Percentiles rank a stretch among this genome's conserved stretches.
These are phyloP conservation scores for Trametes cinnabarina DNA, from an alignment of 768 basidiomycete genomes.

Conservation along the genomic window DNA sequence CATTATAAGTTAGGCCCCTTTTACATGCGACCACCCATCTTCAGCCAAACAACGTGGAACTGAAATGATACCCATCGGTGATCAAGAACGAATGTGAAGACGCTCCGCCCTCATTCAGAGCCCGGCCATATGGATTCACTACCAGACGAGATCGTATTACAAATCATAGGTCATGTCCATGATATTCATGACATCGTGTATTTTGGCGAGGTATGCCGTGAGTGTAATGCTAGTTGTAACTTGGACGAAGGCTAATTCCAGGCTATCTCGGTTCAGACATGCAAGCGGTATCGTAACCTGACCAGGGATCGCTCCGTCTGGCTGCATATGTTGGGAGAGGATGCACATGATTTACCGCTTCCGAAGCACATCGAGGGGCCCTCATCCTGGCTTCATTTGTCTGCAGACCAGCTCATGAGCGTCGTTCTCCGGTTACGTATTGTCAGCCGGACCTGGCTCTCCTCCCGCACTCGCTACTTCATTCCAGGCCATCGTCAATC, in stretches of 20 bases:
- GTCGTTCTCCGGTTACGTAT: constrained; percentile 1
- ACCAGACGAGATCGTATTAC: constrained; percentile 25
- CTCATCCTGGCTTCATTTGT: not conserved
- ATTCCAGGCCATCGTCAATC: constrained; percentile 5
- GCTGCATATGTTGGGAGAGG: constrained; percentile 16
- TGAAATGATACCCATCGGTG: no score
- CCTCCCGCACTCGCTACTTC: constrained; percentile 9
- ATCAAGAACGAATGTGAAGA: no score
- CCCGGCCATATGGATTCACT: not conserved
- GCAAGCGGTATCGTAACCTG: constrained; percentile 3
- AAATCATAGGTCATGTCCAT: constrained; percentile 12
- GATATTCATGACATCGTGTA: constrained; percentile 18
- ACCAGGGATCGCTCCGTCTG: constrained; percentile 24
- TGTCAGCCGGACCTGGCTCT: constrained; percentile 19
- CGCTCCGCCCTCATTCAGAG: no score
- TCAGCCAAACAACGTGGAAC: no score
- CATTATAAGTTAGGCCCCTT: no score
- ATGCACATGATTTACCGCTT: constrained; percentile 13
- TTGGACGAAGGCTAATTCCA: not conserved
- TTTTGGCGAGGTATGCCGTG: constrained; percentile 24
- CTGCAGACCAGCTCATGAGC: constrained; percentile 4
- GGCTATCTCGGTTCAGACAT: not conserved
- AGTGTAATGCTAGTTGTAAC: no score
- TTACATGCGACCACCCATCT: no score
- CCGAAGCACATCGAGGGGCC: constrained; percentile 8